phyloP scores from a whole-genome alignment of 108 stramenopile species.

The Discostella stelligeroides region DNA sequence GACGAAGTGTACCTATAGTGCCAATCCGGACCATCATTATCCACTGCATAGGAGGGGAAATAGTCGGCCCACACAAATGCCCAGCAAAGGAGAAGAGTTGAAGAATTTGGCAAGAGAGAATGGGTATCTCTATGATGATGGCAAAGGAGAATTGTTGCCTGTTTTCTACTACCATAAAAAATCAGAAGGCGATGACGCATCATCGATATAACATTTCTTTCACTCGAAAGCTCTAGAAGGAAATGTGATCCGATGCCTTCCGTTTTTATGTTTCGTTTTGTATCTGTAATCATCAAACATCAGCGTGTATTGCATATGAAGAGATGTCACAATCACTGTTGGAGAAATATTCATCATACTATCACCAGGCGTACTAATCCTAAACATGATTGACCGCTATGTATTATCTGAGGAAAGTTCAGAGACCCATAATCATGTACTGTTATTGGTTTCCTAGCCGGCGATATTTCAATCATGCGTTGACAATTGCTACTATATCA shows the following conservation, averaged over 20 bases:
- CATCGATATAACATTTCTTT: too few species aligned
- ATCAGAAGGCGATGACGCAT: neutral
- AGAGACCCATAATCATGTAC: too few species aligned
- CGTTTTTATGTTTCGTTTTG: too few species aligned
- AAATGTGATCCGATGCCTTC: too few species aligned
- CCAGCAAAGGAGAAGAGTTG: slow-evolving; percentile 26
- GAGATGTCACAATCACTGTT: too few species aligned
- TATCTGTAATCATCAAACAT: too few species aligned
- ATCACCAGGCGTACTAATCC: too few species aligned
- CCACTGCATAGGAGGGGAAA: slow-evolving; percentile 45
- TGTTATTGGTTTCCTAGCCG: too few species aligned
- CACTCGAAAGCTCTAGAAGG: too few species aligned
- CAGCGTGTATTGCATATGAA: neutral
- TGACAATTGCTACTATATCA: slow-evolving; percentile 20
- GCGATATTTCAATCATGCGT: too few species aligned
- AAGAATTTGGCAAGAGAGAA: slow-evolving; percentile 49
- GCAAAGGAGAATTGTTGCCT: slow-evolving; percentile 40
- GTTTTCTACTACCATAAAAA: slow-evolving; percentile 43
- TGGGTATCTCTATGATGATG: slow-evolving; percentile 52
- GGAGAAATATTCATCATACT: too few species aligned
- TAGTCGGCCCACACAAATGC: slow-evolving; percentile 48
- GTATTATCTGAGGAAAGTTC: too few species aligned
- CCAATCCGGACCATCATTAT: slow-evolving; percentile 50
- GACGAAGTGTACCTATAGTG: slow-evolving; percentile 52
- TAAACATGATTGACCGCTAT: neutral